Evolutionary conservation across 306 rosid species (phyloP).

Genomic region (Begonia loranthoides): DNA sequence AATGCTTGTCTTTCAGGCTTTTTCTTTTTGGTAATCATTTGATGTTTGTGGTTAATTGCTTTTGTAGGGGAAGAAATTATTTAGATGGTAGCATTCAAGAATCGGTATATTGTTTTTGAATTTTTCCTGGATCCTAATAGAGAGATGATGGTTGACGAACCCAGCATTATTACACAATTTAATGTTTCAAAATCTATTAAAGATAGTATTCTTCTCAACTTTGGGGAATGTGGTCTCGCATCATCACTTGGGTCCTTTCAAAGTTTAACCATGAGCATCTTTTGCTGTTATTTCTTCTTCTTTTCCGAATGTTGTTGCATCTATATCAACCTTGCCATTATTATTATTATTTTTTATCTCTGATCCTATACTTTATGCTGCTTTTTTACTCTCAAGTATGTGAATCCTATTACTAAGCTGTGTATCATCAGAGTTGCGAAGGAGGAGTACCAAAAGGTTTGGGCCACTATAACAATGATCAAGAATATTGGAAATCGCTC

Average conservation of each 20-base stretch:
- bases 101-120: constrained; percentile 68
- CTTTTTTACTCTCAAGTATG: constrained; percentile 48
- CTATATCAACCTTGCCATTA: not conserved
- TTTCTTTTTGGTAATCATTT: no score
- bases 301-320: not conserved
- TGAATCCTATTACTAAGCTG: constrained; percentile 62
- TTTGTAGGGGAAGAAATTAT: not conserved
- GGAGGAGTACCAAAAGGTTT: constrained; percentile 59
- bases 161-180: constrained; percentile 48
- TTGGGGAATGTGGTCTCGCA: constrained; percentile 87
- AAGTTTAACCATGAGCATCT: constrained; percentile 20
- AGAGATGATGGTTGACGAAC: constrained; percentile 28
- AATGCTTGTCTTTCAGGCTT: no score
- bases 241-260: constrained; percentile 58
- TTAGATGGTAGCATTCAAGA: constrained; percentile 65
- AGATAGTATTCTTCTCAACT: constrained; percentile 61
- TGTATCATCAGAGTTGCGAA: constrained; percentile 63
- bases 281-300: not conserved
- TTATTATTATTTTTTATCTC: not conserved
- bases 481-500: constrained; percentile 48
- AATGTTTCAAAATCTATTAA: constrained; percentile 55
- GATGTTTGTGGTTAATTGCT: no score
- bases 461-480: constrained; percentile 72
- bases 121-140: constrained; percentile 65
- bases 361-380: not conserved